Conservation (phyloP, 2,329 filamentous ascomycete species). For the Talaromyces sp. region DNA sequence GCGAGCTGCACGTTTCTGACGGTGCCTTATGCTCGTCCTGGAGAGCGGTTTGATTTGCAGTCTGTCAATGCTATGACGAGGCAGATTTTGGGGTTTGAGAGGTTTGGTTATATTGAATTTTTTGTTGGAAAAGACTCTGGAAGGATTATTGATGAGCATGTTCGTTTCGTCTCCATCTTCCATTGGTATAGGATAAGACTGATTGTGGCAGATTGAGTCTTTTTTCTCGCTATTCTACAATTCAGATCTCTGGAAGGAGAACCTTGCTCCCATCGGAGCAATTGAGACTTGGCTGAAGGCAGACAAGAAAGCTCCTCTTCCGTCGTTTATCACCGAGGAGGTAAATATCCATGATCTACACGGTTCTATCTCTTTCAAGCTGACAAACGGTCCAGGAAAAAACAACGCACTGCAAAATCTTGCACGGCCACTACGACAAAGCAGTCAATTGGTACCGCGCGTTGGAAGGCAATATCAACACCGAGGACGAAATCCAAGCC, state of each 20-base stretch:
- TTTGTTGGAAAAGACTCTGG: conserved; percentile 14
- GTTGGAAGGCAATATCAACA: conserved; percentile 17
- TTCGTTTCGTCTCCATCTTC: conserved; percentile 7
- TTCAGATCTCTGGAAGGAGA: conserved; percentile 14
- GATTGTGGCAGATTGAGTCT: conserved; percentile 12
- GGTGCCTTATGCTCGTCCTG: conserved; percentile 17
- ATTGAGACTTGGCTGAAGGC: conserved; percentile 17
- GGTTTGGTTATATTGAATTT: conserved; percentile 20
- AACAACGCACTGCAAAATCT: conserved; percentile 15
- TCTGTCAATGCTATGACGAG: conserved; percentile 16
- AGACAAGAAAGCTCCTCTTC: conserved; percentile 12
- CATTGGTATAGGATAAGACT: not conserved
- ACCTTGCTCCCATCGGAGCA: conserved; percentile 17
- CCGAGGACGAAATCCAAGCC: conserved; percentile 15
- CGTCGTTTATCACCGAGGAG: conserved; percentile 16
- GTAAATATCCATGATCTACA: conserved; percentile 5
- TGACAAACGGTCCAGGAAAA: conserved; percentile 13
- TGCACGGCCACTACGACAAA: conserved; percentile 14
- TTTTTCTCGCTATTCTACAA: conserved; percentile 22
- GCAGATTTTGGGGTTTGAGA: conserved; percentile 16
- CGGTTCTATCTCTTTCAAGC: not conserved
- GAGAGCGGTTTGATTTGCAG: conserved; percentile 16
- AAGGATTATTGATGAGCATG: conserved; percentile 18
- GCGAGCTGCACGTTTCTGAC: conserved; percentile 16
- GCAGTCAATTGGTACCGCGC: conserved; percentile 22